Evolutionary conservation across 495 filamentous ascomycete species (phyloP).

Genomic region (Schizothecium vesticola): DNA sequence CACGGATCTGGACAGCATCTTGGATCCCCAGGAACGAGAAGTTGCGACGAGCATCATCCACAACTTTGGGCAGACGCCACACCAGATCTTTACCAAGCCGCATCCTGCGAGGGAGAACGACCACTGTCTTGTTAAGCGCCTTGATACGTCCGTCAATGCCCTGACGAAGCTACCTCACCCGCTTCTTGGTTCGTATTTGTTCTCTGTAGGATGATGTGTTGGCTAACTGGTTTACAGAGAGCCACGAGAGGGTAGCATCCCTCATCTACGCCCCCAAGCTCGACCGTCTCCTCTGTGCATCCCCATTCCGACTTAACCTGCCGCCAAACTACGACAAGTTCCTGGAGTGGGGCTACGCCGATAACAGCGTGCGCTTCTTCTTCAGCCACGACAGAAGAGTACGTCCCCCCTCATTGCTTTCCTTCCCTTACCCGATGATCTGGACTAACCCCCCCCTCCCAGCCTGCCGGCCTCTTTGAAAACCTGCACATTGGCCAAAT

Average conservation of each 20-base stretch:
- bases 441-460: slow-evolving; percentile 3
- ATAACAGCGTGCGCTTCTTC: slow-evolving; percentile 88
- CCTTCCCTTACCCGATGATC: not conserved
- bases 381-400: slow-evolving; percentile 65
- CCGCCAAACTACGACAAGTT: slow-evolving; percentile 84
- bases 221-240: slow-evolving; percentile 46
- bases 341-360: slow-evolving; percentile 93
- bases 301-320: slow-evolving; percentile 76
- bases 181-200: slow-evolving; percentile 51
- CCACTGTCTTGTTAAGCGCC: slow-evolving; percentile 53
- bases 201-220: not conserved
- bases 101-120: slow-evolving; percentile 69
- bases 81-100: slow-evolving; percentile 80
- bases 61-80: slow-evolving; percentile 96
- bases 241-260: slow-evolving; percentile 70
- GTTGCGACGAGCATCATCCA: slow-evolving; percentile 94
- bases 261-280: slow-evolving; percentile 72
- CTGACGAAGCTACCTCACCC: slow-evolving; percentile 77
- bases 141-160: slow-evolving; percentile 73
- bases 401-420: not conserved
- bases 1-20: slow-evolving; percentile 85
- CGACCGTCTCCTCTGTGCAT: slow-evolving; percentile 80
- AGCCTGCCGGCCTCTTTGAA: slow-evolving; percentile 75
- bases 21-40: slow-evolving; percentile 75
- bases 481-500: slow-evolving; percentile 87